Conservation (phyloP, 106 monocot species). For the Acorus gramineus region DNA sequence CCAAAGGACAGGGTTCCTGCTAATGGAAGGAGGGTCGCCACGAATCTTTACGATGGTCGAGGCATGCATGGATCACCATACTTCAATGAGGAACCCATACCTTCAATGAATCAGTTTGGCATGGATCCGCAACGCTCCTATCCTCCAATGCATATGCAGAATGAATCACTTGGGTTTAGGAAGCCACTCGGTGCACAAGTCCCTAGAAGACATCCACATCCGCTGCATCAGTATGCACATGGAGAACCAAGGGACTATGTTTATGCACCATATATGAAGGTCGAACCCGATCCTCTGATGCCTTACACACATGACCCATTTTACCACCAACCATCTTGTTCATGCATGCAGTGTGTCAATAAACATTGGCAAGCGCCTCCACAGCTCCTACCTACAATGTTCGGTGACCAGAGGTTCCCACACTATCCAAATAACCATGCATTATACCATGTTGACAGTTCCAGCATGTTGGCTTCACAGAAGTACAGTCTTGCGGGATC, state of each 20-base stretch:
- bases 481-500: conserved; percentile 22
- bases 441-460: conserved; percentile 23
- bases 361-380: conserved; percentile 30
- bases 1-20: conserved; percentile 21
- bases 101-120: conserved; percentile 13
- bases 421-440: conserved; percentile 27
- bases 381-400: conserved; percentile 16
- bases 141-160: conserved; percentile 22
- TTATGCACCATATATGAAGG: conserved; percentile 10
- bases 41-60: conserved; percentile 14
- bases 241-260: conserved; percentile 2
- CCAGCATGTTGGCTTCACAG: conserved; percentile 18
- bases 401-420: conserved; percentile 25
- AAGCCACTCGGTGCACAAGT: conserved; percentile 23
- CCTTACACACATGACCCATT: conserved; percentile 53
- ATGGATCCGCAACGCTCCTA: conserved; percentile 27
- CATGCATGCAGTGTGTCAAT: conserved; percentile 53
- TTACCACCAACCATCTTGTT: conserved; percentile 59
- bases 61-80: conserved; percentile 17
- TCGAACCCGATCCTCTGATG: conserved; percentile 44
- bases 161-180: conserved; percentile 35
- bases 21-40: conserved; percentile 2
- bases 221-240: conserved; percentile 20
- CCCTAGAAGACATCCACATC: conserved; percentile 22
- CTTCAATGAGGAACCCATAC: conserved; percentile 8